Evolutionary conservation across 2,329 filamentous ascomycete genomes (phyloP).

Genomic region (Trichothecium roseum): DNA sequence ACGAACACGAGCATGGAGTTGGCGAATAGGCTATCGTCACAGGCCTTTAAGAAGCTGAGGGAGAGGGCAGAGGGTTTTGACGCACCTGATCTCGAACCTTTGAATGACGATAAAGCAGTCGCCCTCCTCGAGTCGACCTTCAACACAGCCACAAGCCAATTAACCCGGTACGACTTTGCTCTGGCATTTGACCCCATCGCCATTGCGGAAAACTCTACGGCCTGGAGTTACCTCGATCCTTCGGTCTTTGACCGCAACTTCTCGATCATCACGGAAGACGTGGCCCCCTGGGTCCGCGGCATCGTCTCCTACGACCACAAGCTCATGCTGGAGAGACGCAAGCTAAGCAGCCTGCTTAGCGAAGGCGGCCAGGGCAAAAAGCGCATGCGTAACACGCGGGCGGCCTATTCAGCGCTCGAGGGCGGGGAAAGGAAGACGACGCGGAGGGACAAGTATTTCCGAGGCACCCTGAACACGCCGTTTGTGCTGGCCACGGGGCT

Average conservation of each 20-base stretch:
- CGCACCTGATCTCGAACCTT: slow-evolving; percentile 10
- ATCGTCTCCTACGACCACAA: slow-evolving; percentile 70
- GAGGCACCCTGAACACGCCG: slow-evolving; percentile 44
- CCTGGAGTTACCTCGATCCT: slow-evolving; percentile 40
- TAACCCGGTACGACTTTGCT: slow-evolving; percentile 43
- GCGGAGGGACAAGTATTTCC: slow-evolving; percentile 64
- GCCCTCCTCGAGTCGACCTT: slow-evolving; percentile 28
- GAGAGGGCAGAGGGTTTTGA: neutral
- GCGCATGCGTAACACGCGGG: slow-evolving; percentile 59
- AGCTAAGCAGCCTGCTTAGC: slow-evolving; percentile 51
- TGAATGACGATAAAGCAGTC: slow-evolving; percentile 23
- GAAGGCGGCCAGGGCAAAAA: slow-evolving; percentile 42
- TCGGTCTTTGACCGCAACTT: slow-evolving; percentile 70
- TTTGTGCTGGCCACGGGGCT: slow-evolving; percentile 57
- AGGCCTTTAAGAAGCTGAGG: slow-evolving; percentile 12
- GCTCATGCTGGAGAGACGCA: slow-evolving; percentile 57
- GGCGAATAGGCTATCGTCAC: slow-evolving; percentile 17
- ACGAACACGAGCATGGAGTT: slow-evolving; percentile 13
- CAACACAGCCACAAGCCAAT: slow-evolving; percentile 10
- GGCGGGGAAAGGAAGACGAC: slow-evolving; percentile 58
- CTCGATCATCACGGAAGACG: slow-evolving; percentile 56
- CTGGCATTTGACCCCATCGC: slow-evolving; percentile 53
- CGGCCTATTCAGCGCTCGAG: slow-evolving; percentile 67
- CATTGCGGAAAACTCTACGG: slow-evolving; percentile 30
- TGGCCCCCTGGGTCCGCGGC: slow-evolving; percentile 81